Percentiles rank a stretch among this genome's conserved stretches.
Evolutionary conservation across 2,329 filamentous ascomycete genomes (phyloP).

Genomic region (Nigrospora oryzae): DNA sequence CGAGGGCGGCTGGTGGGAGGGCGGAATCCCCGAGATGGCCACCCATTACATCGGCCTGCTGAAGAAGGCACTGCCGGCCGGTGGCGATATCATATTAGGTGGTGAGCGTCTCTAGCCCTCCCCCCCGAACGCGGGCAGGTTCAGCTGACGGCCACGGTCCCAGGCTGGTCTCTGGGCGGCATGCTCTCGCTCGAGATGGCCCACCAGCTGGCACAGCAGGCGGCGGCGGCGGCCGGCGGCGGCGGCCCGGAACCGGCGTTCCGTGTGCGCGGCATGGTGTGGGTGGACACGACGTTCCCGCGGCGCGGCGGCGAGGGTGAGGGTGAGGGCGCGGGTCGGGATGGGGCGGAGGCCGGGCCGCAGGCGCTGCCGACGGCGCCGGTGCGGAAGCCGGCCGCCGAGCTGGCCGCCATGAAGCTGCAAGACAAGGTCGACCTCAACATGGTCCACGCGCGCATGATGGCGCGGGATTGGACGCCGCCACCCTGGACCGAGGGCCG

Average conservation of each 20-base stretch:
- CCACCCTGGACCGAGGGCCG: constrained; percentile 12
- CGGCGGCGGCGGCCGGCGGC: constrained; percentile 8
- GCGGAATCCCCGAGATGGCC: constrained; percentile 47
- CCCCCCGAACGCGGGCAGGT: background rate
- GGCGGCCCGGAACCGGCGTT: constrained; percentile 13
- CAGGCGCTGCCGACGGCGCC: constrained; percentile 14
- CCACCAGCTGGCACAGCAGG: constrained; percentile 26
- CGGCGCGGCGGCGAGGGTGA: background rate
- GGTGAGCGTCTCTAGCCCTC: constrained; percentile 17
- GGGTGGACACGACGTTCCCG: constrained; percentile 42
- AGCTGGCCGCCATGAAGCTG: constrained; percentile 18
- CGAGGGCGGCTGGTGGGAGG: constrained; percentile 36
- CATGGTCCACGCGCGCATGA: constrained; percentile 21
- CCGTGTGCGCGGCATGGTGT: constrained; percentile 38
- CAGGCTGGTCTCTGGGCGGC: constrained; percentile 46
- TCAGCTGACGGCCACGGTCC: background rate
- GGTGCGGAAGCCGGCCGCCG: constrained; percentile 13
- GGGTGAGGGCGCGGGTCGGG: background rate
- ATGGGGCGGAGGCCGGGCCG: constrained; percentile 8
- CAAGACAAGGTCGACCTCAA: constrained; percentile 21
- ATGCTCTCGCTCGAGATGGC: constrained; percentile 42
- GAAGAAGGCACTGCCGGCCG: constrained; percentile 23
- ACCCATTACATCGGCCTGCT: constrained; percentile 38
- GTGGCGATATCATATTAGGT: constrained; percentile 37
- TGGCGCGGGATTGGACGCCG: constrained; percentile 17